phyloP scores from a whole-genome alignment of 1,139 yeast species.

The Candida freyschussii region DNA sequence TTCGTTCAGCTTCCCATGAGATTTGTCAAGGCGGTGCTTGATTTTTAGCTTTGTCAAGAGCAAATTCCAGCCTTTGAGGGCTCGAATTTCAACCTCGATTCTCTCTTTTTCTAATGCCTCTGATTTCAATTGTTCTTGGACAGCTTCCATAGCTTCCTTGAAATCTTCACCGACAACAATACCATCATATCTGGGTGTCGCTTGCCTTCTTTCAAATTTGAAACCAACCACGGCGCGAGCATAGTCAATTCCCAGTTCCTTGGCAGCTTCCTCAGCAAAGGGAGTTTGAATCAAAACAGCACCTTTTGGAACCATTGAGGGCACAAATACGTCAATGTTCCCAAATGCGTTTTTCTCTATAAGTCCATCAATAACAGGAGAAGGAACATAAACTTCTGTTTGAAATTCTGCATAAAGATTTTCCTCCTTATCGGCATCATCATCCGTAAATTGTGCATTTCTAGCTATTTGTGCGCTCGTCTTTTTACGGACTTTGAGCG shows the following conservation, averaged over 20 bases:
- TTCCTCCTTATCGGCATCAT: conserved; percentile 44
- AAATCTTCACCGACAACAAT: conserved; percentile 63
- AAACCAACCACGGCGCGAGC: conserved; percentile 88
- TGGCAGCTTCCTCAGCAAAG: conserved; percentile 65
- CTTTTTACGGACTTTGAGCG: conserved; percentile 43
- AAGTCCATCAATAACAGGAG: conserved; percentile 48
- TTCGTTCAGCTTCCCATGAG: conserved; percentile 55
- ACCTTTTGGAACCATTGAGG: conserved; percentile 79
- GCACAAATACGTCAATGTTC: conserved; percentile 72
- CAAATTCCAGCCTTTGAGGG: conserved; percentile 69
- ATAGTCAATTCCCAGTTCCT: conserved; percentile 62
- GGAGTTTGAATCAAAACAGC: conserved; percentile 59
- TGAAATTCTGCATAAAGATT: conserved; percentile 74
- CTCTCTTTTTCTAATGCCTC: conserved; percentile 47
- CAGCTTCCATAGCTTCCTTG: conserved; percentile 59
- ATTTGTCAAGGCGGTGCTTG: conserved; percentile 54
- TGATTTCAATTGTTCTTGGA: conserved; percentile 53
- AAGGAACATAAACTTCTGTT: conserved; percentile 67
- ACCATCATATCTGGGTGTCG: conserved; percentile 72
- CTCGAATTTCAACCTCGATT: conserved; percentile 42
- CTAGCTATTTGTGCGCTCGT: conserved; percentile 20
- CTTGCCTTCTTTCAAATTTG: conserved; percentile 54
- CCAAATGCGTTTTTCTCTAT: conserved; percentile 77
- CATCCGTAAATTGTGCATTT: conserved; percentile 13
- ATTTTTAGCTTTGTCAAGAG: conserved; percentile 70